Conservation (phyloP, 73 alveolate genomes). For the Blepharisma stoltei region DNA sequence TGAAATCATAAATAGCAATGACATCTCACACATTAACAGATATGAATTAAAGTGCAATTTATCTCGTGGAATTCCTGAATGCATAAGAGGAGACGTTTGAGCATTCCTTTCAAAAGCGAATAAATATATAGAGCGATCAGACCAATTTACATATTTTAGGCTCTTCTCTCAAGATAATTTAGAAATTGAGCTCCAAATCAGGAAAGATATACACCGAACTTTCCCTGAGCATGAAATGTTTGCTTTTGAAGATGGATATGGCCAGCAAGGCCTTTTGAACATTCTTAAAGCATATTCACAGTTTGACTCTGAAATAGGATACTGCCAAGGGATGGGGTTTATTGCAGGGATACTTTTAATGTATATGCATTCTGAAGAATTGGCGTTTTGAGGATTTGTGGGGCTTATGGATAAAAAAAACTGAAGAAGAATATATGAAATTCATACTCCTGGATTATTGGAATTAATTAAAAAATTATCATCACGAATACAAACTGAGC, state of each 20-base stretch:
- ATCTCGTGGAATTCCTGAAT: constrained; percentile 4
- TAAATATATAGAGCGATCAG: background rate
- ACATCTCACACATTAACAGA: background rate
- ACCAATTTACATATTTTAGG: background rate
- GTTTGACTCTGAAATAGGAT: constrained; percentile 49
- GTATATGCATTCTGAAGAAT: constrained; percentile 40
- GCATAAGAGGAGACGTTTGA: background rate
- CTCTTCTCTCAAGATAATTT: background rate
- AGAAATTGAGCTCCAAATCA: background rate
- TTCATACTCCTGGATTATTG: background rate
- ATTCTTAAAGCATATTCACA: constrained; percentile 47
- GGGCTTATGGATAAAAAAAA: constrained; percentile 17
- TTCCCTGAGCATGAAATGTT: background rate
- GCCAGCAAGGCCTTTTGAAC: constrained; percentile 38
- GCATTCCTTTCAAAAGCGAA: background rate
- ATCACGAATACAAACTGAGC: background rate
- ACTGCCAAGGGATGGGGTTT: constrained; percentile 54
- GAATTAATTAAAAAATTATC: background rate
- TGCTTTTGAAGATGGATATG: background rate
- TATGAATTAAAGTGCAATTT: background rate
- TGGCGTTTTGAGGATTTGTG: constrained; percentile 45
- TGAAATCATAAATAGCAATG: background rate
- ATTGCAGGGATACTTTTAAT: constrained; percentile 48
- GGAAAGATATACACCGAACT: constrained; percentile 6
- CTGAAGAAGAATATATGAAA: background rate